Evolutionary conservation across 2,329 filamentous ascomycete species (phyloP).

Genomic region (Beauveria bassiana): DNA sequence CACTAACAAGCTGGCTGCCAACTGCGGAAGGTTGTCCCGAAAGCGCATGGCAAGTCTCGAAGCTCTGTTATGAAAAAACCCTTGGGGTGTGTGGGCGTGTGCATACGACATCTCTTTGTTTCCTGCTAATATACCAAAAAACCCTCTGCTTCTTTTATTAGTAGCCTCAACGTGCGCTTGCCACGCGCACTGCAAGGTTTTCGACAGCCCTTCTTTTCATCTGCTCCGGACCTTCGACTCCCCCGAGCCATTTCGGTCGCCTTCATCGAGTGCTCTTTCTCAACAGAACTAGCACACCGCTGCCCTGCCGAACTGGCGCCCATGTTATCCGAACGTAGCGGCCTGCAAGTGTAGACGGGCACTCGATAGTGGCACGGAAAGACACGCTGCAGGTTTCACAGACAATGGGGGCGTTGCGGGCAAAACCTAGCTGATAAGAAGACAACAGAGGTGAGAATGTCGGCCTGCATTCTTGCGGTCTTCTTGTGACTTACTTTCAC

Average conservation of each 20-base stretch:
- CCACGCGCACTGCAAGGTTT: neutral
- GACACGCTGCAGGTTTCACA: neutral
- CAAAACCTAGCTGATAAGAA: constrained; percentile 4
- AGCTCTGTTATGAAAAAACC: neutral
- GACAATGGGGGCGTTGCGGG: neutral
- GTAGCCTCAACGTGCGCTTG: neutral
- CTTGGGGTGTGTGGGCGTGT: neutral
- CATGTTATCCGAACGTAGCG: neutral
- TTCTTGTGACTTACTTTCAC: constrained; percentile 6
- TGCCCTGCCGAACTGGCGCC: neutral
- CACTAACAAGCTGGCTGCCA: neutral
- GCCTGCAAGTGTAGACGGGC: neutral
- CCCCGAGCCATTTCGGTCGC: constrained; percentile 9
- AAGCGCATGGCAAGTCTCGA: neutral
- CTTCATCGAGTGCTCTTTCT: neutral
- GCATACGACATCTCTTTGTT: neutral
- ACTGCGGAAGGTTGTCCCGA: neutral
- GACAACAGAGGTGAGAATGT: neutral
- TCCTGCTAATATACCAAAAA: neutral
- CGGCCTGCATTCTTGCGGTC: constrained; percentile 7
- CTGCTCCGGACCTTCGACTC: neutral
- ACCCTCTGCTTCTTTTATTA: neutral
- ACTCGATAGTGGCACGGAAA: neutral
- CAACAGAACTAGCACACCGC: neutral
- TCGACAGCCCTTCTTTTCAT: neutral